These are phyloP conservation scores for Phytophthora citrophthora DNA, from an alignment of 352 stramenopile genomes.

Conservation along the genomic window DNA sequence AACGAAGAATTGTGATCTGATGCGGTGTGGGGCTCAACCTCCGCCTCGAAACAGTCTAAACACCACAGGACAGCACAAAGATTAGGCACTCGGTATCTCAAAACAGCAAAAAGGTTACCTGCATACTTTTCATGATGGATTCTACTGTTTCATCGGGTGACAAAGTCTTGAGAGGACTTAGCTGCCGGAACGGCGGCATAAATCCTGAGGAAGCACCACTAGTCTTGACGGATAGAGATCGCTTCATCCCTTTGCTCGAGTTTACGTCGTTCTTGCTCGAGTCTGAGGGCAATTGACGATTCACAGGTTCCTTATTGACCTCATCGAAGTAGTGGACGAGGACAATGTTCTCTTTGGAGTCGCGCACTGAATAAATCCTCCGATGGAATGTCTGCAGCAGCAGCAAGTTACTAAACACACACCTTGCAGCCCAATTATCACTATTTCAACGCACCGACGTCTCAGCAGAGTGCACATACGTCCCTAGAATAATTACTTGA, in stretches of 20 bases:
- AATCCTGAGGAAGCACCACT: not conserved
- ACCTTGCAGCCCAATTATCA: not conserved
- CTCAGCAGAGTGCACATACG: conserved; percentile 85
- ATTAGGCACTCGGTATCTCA: no score
- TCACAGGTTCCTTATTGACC: conserved; percentile 48
- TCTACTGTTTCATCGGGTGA: conserved; percentile 49
- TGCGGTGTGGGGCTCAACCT: conserved; percentile 38
- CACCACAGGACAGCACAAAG: not conserved
- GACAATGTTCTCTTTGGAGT: conserved; percentile 69
- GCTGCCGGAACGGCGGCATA: conserved; percentile 14
- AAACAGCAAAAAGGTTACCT: not conserved
- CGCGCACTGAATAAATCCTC: conserved; percentile 81
- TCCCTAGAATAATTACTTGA: conserved; percentile 79
- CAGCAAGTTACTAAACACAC: conserved; percentile 3
- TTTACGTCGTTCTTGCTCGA: conserved; percentile 4
- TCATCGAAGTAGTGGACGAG: conserved; percentile 92
- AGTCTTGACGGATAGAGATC: conserved; percentile 25
- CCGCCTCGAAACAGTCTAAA: conserved; percentile 64
- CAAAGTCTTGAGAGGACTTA: conserved; percentile 8
- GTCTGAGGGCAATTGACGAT: conserved; percentile 2
- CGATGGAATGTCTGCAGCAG: conserved; percentile 78
- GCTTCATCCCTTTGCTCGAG: conserved; percentile 46
- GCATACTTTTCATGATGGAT: conserved; percentile 62
- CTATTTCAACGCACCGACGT: conserved; percentile 46
- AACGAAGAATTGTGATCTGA: conserved; percentile 13